Base-by-base conservation (phyloP, 23 red algal genomes). In the Cyanidium caldarium region DNA sequence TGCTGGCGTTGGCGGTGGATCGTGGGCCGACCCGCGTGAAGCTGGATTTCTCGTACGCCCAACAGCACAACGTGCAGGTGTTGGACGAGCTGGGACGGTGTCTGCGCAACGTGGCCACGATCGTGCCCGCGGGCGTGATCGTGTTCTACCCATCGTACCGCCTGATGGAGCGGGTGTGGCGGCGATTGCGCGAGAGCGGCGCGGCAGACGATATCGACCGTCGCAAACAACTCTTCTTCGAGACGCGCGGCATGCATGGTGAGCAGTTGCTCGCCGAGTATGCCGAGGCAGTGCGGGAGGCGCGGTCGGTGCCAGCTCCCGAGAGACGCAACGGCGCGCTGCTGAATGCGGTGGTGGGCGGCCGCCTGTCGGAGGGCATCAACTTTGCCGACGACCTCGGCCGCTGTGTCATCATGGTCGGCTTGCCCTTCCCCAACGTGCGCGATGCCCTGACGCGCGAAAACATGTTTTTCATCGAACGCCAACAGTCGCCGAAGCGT, bases 361-460 rank as follows among this genome's bases (percentile, higher is more conserved):
- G 92, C 10, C 82, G 71, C 43, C 57, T 98, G 13, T 88, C 84
- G 10, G 92, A 98, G 56, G 92, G 92, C 35, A 98, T 98, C 56
- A 98, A 98, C 66, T 88, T 98, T 81, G 66, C 73, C n/a, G 85
- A 98, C 66, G 84, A 84, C 2, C 37, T 85, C 38, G 92, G 84
- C 30, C 78, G 92, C n/a, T 65, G 76, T 31, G 82, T 98, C 15
- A 40, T 79, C 21, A 46, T 98, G 33, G 79, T 98, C 42, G 92
- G 92, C 44, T 58, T 98, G 75, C 83, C 92, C 12, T 88, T 86
- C 70, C 79, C 80, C 25, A 88, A 98, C 70, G 66, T 76, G 38
- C 67, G 51, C 35, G 45, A 86, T 39, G 46, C 76, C 17, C 78
- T 84, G 41, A 70, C 66, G 3, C 46, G 39, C n/a, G 83, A 85